A percentile compares a stretch with the other conserved stretches of the same genome.
phyloP scores from a whole-genome alignment of 768 basidiomycete species.

The Dacryopinax spathularia region DNA sequence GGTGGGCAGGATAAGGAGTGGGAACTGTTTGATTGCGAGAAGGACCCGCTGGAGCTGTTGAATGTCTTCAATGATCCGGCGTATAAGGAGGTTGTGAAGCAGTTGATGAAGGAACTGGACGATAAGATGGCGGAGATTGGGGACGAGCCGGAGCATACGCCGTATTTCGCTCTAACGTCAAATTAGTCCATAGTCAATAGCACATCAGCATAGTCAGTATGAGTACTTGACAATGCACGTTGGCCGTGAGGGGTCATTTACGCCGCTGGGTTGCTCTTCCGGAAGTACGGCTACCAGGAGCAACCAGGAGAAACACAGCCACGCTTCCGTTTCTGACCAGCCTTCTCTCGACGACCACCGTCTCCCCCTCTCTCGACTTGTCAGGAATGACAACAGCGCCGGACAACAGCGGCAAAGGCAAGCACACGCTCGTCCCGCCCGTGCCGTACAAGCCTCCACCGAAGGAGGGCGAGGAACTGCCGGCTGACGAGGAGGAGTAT shows the following conservation, averaged over 20 bases:
- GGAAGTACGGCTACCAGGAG: too few relatives aligned
- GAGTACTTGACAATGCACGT: too few relatives aligned
- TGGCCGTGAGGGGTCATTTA: too few relatives aligned
- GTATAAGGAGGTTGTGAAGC: conserved; percentile 8
- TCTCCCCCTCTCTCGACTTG: background rate
- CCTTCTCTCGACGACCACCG: background rate
- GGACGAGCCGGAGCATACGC: conserved; percentile 12
- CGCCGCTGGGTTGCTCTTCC: too few relatives aligned
- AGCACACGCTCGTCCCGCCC: background rate
- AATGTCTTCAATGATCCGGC: conserved; percentile 10
- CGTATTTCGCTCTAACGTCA: background rate
- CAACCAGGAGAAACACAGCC: background rate
- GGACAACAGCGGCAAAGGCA: conserved; percentile 2
- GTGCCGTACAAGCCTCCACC: conserved; percentile 2
- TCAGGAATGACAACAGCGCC: background rate
- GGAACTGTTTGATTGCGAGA: conserved; percentile 16
- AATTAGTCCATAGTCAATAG: background rate
- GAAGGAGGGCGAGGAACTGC: background rate
- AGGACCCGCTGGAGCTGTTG: conserved; percentile 16
- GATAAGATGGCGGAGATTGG: conserved; percentile 16
- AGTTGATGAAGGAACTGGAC: conserved; percentile 12
- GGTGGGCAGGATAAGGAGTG: conserved; percentile 15
- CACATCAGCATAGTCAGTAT: too few relatives aligned
- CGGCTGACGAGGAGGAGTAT: conserved; percentile 1
- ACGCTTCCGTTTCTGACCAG: conserved; percentile 2